These are phyloP conservation scores for Porogramme epimiltina DNA, from an alignment of 1,284 basidiomycete species.

Conservation along the genomic window DNA sequence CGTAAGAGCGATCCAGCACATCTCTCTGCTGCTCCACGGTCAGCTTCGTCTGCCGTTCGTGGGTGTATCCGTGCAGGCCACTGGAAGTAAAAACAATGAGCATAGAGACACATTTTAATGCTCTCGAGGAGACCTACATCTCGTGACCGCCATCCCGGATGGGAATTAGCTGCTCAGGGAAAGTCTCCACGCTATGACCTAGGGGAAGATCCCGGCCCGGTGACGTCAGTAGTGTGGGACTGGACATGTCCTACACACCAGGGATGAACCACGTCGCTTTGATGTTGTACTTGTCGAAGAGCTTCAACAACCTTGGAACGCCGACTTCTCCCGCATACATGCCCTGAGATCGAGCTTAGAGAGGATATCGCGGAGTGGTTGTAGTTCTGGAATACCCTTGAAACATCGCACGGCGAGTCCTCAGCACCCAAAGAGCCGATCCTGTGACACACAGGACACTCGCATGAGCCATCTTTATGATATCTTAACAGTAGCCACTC, in stretches of 20 bases:
- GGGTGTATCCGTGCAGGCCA: slow-evolving; percentile 76
- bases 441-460: slow-evolving; percentile 40
- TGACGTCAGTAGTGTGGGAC: too few species aligned
- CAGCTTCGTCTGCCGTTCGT: slow-evolving; percentile 72
- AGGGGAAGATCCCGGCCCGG: neutral
- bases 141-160: slow-evolving; percentile 73
- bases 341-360: slow-evolving; percentile 40
- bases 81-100: slow-evolving; percentile 33
- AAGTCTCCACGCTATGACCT: slow-evolving; percentile 73
- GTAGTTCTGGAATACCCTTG: slow-evolving; percentile 42
- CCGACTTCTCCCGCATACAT: slow-evolving; percentile 78
- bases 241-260: slow-evolving; percentile 36
- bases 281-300: slow-evolving; percentile 74
- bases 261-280: slow-evolving; percentile 76
- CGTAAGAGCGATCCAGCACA: slow-evolving; percentile 69
- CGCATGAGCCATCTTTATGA: neutral
- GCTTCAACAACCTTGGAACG: slow-evolving; percentile 64
- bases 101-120: slow-evolving; percentile 1
- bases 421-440: slow-evolving; percentile 72
- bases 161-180: slow-evolving; percentile 64
- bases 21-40: slow-evolving; percentile 70
- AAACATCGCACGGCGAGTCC: slow-evolving; percentile 66
- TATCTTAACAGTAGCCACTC: slow-evolving; percentile 2
- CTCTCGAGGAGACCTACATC: slow-evolving; percentile 43
- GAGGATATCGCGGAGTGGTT: slow-evolving; percentile 10